Percentiles rank a stretch among this genome's conserved stretches.
Evolutionary conservation across 805 yeast genomes (phyloP).

Genomic region (Candida hungchunana): DNA sequence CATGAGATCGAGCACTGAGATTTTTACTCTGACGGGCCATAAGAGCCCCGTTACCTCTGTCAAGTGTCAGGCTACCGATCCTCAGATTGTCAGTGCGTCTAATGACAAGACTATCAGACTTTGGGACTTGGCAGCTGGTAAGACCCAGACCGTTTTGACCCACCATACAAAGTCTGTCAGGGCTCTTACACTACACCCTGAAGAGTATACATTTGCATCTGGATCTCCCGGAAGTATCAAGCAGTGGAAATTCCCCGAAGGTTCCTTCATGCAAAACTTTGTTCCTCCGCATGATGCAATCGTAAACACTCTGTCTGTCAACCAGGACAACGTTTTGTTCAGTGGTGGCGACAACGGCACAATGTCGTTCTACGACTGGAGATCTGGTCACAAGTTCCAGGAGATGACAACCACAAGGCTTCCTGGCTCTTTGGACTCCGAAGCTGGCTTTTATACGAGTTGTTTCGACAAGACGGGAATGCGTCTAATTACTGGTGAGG

Average conservation of each 20-base stretch:
- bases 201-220: slow-evolving; percentile 69
- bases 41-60: slow-evolving; percentile 69
- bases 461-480: slow-evolving; percentile 76
- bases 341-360: slow-evolving; percentile 85
- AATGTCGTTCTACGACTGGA: slow-evolving; percentile 75
- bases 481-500: slow-evolving; percentile 79
- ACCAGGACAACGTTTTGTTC: slow-evolving; percentile 58
- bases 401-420: slow-evolving; percentile 46
- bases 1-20: slow-evolving; percentile 70
- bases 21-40: slow-evolving; percentile 81
- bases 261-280: slow-evolving; percentile 60
- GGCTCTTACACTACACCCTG: slow-evolving; percentile 63
- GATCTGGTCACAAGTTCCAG: slow-evolving; percentile 61
- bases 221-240: slow-evolving; percentile 79
- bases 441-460: slow-evolving; percentile 63
- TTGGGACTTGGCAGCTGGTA: slow-evolving; percentile 89
- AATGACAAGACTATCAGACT: slow-evolving; percentile 79
- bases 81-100: slow-evolving; percentile 80
- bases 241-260: slow-evolving; percentile 81
- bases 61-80: slow-evolving; percentile 64
- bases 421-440: slow-evolving; percentile 70
- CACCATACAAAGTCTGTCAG: slow-evolving; percentile 84
- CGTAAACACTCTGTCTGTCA: slow-evolving; percentile 64
- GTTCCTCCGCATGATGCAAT: slow-evolving; percentile 44
- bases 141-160: slow-evolving; percentile 65